Base-by-base conservation (phyloP, 192 early-diverging fungal genomes). In the Pilobolus umbonatus region DNA sequence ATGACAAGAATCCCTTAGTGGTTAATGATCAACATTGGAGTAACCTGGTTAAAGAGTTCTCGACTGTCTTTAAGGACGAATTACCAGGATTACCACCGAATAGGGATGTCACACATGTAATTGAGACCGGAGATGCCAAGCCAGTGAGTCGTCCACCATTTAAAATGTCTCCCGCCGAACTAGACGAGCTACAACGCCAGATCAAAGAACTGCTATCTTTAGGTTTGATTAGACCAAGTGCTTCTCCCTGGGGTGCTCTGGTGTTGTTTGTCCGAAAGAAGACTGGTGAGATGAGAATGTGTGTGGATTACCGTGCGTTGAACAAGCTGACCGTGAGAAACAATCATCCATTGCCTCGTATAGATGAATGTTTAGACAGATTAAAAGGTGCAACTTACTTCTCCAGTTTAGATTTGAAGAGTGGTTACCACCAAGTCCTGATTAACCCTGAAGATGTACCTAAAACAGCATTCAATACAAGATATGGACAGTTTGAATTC, bases 261-360 rank as follows among this genome's bases (percentile, higher is more conserved):
- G 57, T 59, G 0, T 38, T 52, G 32, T 61, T 61, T 42, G 79
- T 73, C 0, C 8, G 19, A 1, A 80, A 81, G 57, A 82, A 83
- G 52, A 64, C 72, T 56, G n/a, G 76, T 1, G 40, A 59, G 1
- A 3, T 79, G n/a, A 62, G 71, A 0, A 46, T 78, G 39, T 82
- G 80, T 42, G 42, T 84, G 0, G 79, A 85, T 45, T 85, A 85
- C 34, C 22, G 79, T 0, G 64, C 43, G 0, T 47, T 82, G 0
- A 85, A 87, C 31, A 34, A 22, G 12, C 24, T 72, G 0, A 82
- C 77, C 0, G 61, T 67, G 0, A 62, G 63, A 22, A 73, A 85
- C 48, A 22, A 55, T 0, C 73, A 61, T 10, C 67, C 67, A 2
- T 34, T 81, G 9, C 83, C 80, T 0, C n/a, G 60, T 14, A 77